A percentile compares a stretch with the other conserved stretches of the same genome.
phyloP scores from a whole-genome alignment of 1,284 basidiomycete genomes.

The Golubevia pallescens region DNA sequence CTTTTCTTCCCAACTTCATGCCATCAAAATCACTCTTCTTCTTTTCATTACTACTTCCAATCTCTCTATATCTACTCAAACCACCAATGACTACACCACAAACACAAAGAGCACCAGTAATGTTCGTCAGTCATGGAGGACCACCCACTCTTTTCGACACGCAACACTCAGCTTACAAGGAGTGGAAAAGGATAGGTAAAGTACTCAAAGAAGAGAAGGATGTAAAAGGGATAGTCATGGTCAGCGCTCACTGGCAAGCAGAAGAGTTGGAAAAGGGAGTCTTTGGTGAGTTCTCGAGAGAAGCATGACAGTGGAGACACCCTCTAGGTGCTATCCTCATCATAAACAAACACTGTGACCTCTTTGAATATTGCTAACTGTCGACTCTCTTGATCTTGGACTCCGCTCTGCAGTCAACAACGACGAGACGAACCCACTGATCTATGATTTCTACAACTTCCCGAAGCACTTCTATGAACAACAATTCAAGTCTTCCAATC shows the following conservation, averaged over 20 bases:
- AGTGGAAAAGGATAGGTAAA: conserved; percentile 27
- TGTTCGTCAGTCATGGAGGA: conserved; percentile 45
- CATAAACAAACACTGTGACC: not conserved
- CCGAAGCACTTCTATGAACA: conserved; percentile 30
- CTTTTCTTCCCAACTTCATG: no score
- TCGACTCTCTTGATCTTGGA: not conserved
- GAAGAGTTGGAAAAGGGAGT: conserved; percentile 14
- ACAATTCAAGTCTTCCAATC: conserved; percentile 26
- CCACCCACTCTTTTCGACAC: conserved; percentile 40
- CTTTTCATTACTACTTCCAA: no score
- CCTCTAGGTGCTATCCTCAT: not conserved
- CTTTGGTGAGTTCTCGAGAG: not conserved
- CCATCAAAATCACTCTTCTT: no score
- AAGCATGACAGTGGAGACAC: not conserved
- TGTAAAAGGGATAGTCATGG: conserved; percentile 32
- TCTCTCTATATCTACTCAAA: no score
- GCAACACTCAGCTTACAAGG: conserved; percentile 32
- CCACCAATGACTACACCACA: no score
- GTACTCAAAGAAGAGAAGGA: conserved; percentile 22
- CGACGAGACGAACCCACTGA: conserved; percentile 28
- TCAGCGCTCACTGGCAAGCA: conserved; percentile 51
- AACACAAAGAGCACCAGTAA: conserved; percentile 18
- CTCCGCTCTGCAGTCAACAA: conserved; percentile 20
- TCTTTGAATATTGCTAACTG: no score
- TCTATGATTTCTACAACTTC: conserved; percentile 49